These are phyloP conservation scores for Debaryomyces nepalensis DNA, from an alignment of 1,139 yeast genomes.

Conservation along the genomic window DNA sequence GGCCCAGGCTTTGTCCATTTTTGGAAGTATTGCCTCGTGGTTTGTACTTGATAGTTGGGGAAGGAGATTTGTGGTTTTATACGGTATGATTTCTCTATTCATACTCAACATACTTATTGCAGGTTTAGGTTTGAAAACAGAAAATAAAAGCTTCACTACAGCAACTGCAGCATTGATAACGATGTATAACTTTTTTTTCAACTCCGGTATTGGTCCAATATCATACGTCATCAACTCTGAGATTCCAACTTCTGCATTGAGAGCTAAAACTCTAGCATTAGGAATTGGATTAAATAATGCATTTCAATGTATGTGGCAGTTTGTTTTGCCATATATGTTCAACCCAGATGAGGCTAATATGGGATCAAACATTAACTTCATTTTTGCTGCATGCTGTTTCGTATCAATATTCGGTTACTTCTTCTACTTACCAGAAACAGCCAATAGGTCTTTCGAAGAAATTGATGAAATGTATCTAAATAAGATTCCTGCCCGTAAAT, in stretches of 20 bases:
- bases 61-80: constrained; percentile 13
- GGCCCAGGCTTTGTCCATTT: constrained; percentile 3
- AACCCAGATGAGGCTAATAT: constrained; percentile 24
- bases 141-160: constrained; percentile 4
- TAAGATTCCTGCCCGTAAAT: constrained; percentile 3
- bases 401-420: constrained; percentile 9
- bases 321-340: constrained; percentile 25
- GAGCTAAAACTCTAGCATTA: constrained; percentile 23
- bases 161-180: constrained; percentile 17
- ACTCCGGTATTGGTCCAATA: constrained; percentile 22
- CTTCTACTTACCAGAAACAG: constrained; percentile 39
- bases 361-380: constrained; percentile 19
- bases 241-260: constrained; percentile 19
- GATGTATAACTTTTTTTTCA: constrained; percentile 22
- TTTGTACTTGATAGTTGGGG: constrained; percentile 15
- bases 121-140: constrained; percentile 17
- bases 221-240: constrained; percentile 20
- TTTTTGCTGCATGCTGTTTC: constrained; percentile 11
- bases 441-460: constrained; percentile 38
- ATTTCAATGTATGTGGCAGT: constrained; percentile 18
- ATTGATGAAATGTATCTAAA: constrained; percentile 21
- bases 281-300: constrained; percentile 7
- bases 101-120: constrained; percentile 18
- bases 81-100: constrained; percentile 15
- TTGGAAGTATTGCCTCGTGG: constrained; percentile 10